Evolutionary conservation across 2,329 filamentous ascomycete genomes (phyloP).

Genomic region (Akanthomyces muscarius): DNA sequence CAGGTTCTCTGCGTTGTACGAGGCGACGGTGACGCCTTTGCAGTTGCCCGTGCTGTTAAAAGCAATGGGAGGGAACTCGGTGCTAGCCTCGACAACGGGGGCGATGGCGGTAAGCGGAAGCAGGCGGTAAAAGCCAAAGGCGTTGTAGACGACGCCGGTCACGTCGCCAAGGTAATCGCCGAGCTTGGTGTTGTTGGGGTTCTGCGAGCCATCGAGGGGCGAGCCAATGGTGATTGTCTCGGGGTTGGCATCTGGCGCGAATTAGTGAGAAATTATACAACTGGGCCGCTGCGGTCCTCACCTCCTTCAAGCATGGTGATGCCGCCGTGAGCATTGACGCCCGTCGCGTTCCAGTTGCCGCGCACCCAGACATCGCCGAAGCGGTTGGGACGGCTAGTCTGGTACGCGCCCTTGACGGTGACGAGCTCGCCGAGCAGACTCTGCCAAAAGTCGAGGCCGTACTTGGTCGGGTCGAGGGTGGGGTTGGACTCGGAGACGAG

Average conservation of each 20-base stretch:
- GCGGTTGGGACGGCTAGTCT: constrained; percentile 56
- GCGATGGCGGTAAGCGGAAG: constrained; percentile 58
- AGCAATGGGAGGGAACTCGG: constrained; percentile 46
- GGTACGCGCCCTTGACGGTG: constrained; percentile 53
- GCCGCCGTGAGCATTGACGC: constrained; percentile 59
- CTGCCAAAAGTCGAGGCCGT: constrained; percentile 73
- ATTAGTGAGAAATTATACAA: constrained; percentile 7
- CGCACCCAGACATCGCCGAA: constrained; percentile 68
- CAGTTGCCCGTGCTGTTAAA: constrained; percentile 55
- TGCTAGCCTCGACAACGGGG: constrained; percentile 42
- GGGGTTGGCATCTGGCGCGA: constrained; percentile 58
- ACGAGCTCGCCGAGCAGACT: constrained; percentile 64
- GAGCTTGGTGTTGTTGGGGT: constrained; percentile 56
- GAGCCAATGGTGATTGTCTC: constrained; percentile 63
- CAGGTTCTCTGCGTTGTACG: constrained; percentile 70
- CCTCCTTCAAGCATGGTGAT: constrained; percentile 57
- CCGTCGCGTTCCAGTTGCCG: constrained; percentile 60
- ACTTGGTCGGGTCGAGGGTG: constrained; percentile 53
- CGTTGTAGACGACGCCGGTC: constrained; percentile 63
- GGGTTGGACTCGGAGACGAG: constrained; percentile 58
- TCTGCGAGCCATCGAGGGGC: constrained; percentile 61
- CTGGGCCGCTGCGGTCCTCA: constrained; percentile 24
- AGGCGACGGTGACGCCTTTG: constrained; percentile 57
- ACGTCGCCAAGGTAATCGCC: constrained; percentile 63
- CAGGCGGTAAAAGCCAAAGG: constrained; percentile 66